Base-by-base conservation (phyloP, 179 eudicot genomes). In the Spergularia azorica region DNA sequence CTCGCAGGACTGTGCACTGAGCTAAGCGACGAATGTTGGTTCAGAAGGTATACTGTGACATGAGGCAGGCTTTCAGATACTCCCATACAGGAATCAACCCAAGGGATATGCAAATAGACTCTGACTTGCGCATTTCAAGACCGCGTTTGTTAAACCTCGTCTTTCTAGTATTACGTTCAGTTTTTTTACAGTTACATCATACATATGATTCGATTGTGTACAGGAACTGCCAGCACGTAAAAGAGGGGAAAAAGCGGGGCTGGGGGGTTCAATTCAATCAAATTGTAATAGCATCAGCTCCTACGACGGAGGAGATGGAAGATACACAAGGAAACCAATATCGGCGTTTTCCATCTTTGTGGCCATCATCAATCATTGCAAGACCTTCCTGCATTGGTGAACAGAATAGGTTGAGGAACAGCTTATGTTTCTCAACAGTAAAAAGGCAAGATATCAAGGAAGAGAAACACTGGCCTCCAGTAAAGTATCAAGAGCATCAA, bases 241-340 rank as follows among this genome's bases (percentile, higher is more conserved):
- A 51, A 14, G 20, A 9, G 17, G 32, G 32, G 32, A 26, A 26
- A 39, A n/a, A 11, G 17, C 26, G 54, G 43, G 21, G 9, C 52
- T 21, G 54, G 41, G 26, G 12, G 73, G 73, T 54, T 52, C 20
- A 39, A 17, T 36, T 39, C 12, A 32, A 82, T 82, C 55, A 82
- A 11, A 80, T 18, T 11, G 79, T 55, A 56, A 68, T 80, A 20
- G 83, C 68, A 70, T 86, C 88, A 32, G 83, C 81, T 73, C 81
- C 86, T 9, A 83, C 76, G 63, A 79, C 63, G 13, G 97, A 82
- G 46, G 97, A 85, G 69, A 90, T 85, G 55, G 95, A 90, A 73
- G 98, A 91, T 63, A 95, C 98, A 63, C 99, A 95, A 4, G 95
- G 99, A 84, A 95, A 95, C 97, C 98, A 93, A 74, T 91, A 95